Conservation (phyloP, 148 eudicot species). For the Rhododendron ovatum region DNA sequence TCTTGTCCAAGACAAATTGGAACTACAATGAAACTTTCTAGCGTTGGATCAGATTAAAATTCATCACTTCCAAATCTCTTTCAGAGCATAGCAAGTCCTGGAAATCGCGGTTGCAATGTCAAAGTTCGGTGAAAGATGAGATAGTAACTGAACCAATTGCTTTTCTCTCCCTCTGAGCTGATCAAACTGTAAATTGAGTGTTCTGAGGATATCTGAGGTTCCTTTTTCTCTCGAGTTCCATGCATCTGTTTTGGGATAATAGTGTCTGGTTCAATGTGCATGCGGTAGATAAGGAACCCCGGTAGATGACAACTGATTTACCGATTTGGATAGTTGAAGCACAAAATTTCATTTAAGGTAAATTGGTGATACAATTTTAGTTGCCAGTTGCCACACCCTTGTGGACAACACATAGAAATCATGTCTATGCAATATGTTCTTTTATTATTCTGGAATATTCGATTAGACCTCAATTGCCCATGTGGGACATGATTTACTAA, state of each 20-base stretch:
- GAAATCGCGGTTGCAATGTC: not conserved
- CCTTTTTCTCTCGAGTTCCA: not conserved
- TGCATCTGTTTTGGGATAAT: not conserved
- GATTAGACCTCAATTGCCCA: too few species aligned
- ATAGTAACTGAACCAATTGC: not conserved
- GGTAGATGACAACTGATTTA: not conserved
- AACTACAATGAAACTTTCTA: not conserved
- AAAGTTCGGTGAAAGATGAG: not conserved
- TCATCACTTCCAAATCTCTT: not conserved
- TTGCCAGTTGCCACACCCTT: too few species aligned
- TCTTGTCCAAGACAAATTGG: not conserved
- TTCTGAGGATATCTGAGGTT: not conserved
- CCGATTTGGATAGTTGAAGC: not conserved
- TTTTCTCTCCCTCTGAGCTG: not conserved
- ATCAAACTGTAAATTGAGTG: not conserved
- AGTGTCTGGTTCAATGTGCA: not conserved
- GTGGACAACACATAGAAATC: too few species aligned
- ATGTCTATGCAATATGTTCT: too few species aligned
- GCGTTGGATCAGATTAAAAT: not conserved
- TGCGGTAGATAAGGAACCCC: not conserved
- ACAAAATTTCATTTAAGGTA: too few species aligned
- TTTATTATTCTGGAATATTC: too few species aligned
- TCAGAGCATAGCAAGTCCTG: not conserved
- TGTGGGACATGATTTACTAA: too few species aligned
- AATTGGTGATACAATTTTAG: too few species aligned